Evolutionary conservation across 768 basidiomycete species (phyloP).

Genomic region (Termitomyces sp.): DNA sequence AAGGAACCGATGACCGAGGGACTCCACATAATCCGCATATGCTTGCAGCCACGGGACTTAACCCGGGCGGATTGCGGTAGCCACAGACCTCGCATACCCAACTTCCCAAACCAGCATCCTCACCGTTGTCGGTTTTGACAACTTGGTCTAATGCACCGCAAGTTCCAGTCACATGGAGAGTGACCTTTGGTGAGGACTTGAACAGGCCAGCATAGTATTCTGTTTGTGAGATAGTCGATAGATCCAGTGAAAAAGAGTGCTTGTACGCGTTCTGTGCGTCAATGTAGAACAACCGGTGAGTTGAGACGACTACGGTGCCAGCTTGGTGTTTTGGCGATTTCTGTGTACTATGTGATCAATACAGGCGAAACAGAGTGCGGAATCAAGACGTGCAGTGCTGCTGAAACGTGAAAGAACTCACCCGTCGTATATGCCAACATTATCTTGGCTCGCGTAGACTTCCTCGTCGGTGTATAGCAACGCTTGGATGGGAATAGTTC

Average conservation of each 20-base stretch:
- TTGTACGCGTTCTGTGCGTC: constrained; percentile 41
- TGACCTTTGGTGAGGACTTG: constrained; percentile 85
- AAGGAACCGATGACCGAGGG: constrained; percentile 38
- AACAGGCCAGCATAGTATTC: constrained; percentile 90
- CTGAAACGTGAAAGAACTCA: constrained; percentile 30
- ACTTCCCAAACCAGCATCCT: constrained; percentile 36
- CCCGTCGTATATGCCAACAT: constrained; percentile 92
- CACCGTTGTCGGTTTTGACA: constrained; percentile 16
- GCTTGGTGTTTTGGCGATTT: constrained; percentile 78
- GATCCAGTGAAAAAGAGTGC: constrained; percentile 63
- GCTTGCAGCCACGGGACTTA: constrained; percentile 61
- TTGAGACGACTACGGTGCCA: constrained; percentile 69
- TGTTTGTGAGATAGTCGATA: constrained; percentile 64
- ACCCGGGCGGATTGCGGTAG: constrained; percentile 72
- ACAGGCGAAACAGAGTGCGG: neutral
- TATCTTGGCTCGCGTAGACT: constrained; percentile 64
- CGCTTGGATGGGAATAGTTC: constrained; percentile 72
- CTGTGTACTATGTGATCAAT: constrained; percentile 53
- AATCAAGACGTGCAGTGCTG: constrained; percentile 5
- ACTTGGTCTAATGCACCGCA: constrained; percentile 17
- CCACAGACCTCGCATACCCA: constrained; percentile 93
- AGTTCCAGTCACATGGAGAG: constrained; percentile 51
- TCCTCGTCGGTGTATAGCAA: constrained; percentile 80
- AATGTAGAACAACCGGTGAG: constrained; percentile 83
- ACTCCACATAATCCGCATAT: constrained; percentile 84